Base-by-base conservation (phyloP, 495 filamentous ascomycete species). In the Daldinia childiae region DNA sequence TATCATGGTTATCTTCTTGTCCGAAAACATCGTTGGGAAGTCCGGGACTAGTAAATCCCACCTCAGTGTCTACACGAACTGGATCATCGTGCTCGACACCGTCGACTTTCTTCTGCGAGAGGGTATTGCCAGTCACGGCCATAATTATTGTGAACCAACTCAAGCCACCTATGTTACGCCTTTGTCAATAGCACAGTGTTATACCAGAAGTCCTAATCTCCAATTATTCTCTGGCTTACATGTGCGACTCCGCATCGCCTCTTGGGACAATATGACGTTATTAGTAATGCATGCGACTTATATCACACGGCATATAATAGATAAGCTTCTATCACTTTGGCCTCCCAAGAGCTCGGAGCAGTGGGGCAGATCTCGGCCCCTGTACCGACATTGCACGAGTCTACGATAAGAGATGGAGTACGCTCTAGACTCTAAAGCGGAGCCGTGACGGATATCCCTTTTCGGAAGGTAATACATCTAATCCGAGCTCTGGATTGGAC, bases 1-100 rank as follows among this genome's bases (percentile, higher is more conserved):
- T 88, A 64, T 86, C 72, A 58, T 85, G 74, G 26, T 55, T 56
- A 1, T 74, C 72, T 57, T 77, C 74, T 24, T 59, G 24, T 19
- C 74, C 74, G 63, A 77, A 77, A 15, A 77, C 74, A 39, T 76
- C 74, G 7, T 65, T 51, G 7, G 68, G 57, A 6, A 74, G 14
- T 6, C 50, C 68, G 17, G 48, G 19, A 41, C 65, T 41, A 3
- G 60, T 59, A 6, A 64, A 61, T 30, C 30, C 69, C 21, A 30
- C 29, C 1, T 68, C 69, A 9, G 39, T 17, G 57, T 68, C 64
- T 55, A 52, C 45, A 24, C 45, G 43, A n/a, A 5, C 36, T 6
- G 30, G 14, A 2, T 1, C 55, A 50, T 62, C 58, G 8, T 29
- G 17, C 3, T n/a, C 54, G 4, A 11, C 7, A 14, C 12, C 34